Percentiles rank a stretch among this genome's conserved stretches.
Evolutionary conservation across 352 stramenopile genomes (phyloP).

Genomic region (Globisporangium radiosum): DNA sequence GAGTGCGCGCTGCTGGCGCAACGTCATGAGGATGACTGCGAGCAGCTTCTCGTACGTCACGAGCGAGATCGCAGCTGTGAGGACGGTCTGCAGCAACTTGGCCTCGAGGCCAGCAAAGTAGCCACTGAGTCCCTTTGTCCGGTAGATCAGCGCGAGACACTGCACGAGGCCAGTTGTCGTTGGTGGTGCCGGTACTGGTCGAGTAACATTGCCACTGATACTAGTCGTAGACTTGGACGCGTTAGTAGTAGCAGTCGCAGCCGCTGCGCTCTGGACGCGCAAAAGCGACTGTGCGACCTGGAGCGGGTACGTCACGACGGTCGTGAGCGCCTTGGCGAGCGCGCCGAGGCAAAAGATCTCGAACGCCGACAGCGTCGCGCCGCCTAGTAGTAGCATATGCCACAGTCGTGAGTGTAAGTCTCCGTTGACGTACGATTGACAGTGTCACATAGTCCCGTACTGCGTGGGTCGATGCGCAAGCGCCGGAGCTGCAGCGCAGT

Average conservation of each 20-base stretch:
- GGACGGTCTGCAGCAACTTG: slow-evolving; percentile 92
- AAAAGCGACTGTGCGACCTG: slow-evolving; percentile 91
- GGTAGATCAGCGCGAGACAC: slow-evolving; percentile 51
- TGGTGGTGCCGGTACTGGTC: neutral
- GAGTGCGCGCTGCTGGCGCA: slow-evolving; percentile 25
- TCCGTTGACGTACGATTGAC: too few relatives aligned
- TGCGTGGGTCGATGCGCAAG: slow-evolving; percentile 9
- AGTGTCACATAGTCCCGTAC: neutral
- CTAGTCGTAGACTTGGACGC: neutral
- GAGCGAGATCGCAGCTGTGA: slow-evolving; percentile 91
- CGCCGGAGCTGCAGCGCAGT: slow-evolving; percentile 43
- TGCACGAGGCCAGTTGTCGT: slow-evolving; percentile 12
- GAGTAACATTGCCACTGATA: neutral
- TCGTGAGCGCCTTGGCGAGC: slow-evolving; percentile 90
- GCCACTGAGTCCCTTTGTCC: slow-evolving; percentile 59
- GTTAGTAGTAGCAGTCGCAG: slow-evolving; percentile 7
- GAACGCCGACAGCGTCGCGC: slow-evolving; percentile 40
- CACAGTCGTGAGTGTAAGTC: neutral
- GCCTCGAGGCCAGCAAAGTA: slow-evolving; percentile 90
- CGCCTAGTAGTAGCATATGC: neutral
- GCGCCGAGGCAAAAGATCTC: slow-evolving; percentile 91
- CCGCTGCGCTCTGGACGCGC: slow-evolving; percentile 43
- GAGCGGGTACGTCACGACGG: slow-evolving; percentile 91
- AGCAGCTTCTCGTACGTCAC: slow-evolving; percentile 92
- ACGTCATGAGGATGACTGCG: slow-evolving; percentile 43